Base-by-base conservation (phyloP, 164 flowering plant genomes). In the Magnolia changhungtana region DNA sequence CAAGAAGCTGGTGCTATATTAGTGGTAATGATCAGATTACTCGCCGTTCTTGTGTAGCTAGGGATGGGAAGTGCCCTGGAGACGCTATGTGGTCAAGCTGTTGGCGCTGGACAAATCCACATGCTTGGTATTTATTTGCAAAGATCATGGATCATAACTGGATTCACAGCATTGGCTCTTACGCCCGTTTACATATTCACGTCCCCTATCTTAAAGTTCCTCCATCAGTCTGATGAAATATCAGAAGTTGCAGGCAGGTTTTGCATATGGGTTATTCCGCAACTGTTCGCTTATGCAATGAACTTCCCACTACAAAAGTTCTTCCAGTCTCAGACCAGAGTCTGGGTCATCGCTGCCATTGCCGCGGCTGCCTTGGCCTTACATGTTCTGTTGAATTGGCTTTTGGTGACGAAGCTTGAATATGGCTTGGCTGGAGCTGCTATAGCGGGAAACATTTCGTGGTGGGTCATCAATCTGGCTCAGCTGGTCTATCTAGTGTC, bases 11-110 rank as follows among this genome's bases (percentile, higher is more conserved):
- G 45, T 37, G 45, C 45, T 37, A 37, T 37, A 37, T 37, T 37
- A 37, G 45, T 37, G 4, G 45, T 37, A 37, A 37, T 37, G 45
- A 37, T 37, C 45, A 3, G 45, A 37, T 37, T 37, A 37, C 45
- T 37, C 7, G 0, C 45, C 7, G 4, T 37, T 37, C 58, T 45
- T 77, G 27, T 79, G 73, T 81, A 85, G 88, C 84, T 87, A 76
- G 88, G 87, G 67, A 81, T 85, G 84, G 88, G 85, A 80, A 87
- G 87, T 76, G 91, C 91, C 59, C 80, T 88, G 1, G 87, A 88
- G 80, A 88, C 88, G 2, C 87, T 88, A 0, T 84, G 85, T 37
- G 91, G 91, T 20, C 89, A 88, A 75, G 89, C 91, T 0, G 87
- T 86, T 27, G 91, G 91, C 6, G 89, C 89, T 9, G 88, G 87